Evolutionary conservation across 805 yeast genomes (phyloP).

Genomic region (Starmerella asiatica): DNA sequence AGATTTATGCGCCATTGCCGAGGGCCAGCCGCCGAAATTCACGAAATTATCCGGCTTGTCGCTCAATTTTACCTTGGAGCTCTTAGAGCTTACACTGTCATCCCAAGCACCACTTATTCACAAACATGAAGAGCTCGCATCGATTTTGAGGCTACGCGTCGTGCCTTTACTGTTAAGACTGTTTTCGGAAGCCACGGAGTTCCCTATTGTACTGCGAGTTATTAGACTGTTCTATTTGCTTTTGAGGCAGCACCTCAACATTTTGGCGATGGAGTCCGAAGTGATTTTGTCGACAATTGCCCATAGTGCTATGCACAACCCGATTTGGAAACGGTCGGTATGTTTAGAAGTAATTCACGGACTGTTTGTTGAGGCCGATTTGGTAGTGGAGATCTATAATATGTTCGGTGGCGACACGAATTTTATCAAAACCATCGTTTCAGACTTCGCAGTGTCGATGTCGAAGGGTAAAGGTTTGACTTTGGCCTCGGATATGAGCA

Average conservation of each 20-base stretch:
- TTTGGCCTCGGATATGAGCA: slow-evolving; percentile 11
- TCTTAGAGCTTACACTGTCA: slow-evolving; percentile 63
- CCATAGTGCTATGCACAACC: slow-evolving; percentile 49
- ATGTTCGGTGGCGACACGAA: slow-evolving; percentile 42
- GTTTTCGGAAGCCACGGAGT: slow-evolving; percentile 42
- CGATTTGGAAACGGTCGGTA: slow-evolving; percentile 60
- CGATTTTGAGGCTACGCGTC: slow-evolving; percentile 49
- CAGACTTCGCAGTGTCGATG: slow-evolving; percentile 12
- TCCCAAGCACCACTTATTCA: slow-evolving; percentile 47
- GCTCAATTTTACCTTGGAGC: slow-evolving; percentile 62
- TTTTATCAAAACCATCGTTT: slow-evolving; percentile 5
- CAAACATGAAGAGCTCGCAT: slow-evolving; percentile 49
- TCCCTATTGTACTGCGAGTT: slow-evolving; percentile 60
- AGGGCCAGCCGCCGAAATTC: slow-evolving; percentile 42
- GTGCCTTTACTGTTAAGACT: slow-evolving; percentile 65
- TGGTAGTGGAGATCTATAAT: slow-evolving; percentile 40
- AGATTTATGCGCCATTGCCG: slow-evolving; percentile 60
- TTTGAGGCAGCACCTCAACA: slow-evolving; percentile 45
- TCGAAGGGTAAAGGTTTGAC: slow-evolving; percentile 6
- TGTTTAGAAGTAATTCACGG: slow-evolving; percentile 60
- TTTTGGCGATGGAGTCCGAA: slow-evolving; percentile 64
- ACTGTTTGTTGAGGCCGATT: slow-evolving; percentile 42
- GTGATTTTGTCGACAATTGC: slow-evolving; percentile 63
- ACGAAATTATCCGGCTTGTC: slow-evolving; percentile 41
- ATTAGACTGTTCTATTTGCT: slow-evolving; percentile 56